A percentile compares a stretch with the other conserved stretches of the same genome.
These are phyloP conservation scores for Pseudonitzschia pungens DNA, from an alignment of 108 stramenopile species.

Conservation along the genomic window DNA sequence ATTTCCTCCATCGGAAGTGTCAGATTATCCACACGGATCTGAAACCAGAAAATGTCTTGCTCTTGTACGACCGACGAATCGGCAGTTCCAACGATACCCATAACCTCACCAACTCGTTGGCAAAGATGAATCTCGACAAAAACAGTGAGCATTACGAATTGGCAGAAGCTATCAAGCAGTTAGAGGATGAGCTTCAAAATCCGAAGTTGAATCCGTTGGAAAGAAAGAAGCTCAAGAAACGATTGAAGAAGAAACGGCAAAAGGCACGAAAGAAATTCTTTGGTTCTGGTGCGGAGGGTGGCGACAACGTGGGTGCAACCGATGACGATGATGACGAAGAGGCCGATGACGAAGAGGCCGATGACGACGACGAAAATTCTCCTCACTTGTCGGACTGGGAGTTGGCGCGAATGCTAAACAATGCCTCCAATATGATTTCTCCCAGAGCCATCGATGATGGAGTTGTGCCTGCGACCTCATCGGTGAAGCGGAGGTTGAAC, in stretches of 20 bases:
- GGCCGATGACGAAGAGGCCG: slow-evolving; percentile 28
- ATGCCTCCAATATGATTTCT: slow-evolving; percentile 22
- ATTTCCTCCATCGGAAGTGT: slow-evolving; percentile 94
- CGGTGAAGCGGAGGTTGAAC: slow-evolving; percentile 42
- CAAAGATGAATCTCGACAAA: slow-evolving; percentile 7
- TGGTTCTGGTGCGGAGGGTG: slow-evolving; percentile 38
- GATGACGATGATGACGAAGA: slow-evolving; percentile 52
- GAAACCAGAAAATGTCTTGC: slow-evolving; percentile 97
- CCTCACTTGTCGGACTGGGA: slow-evolving; percentile 54
- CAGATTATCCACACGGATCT: slow-evolving; percentile 98
- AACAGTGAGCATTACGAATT: slow-evolving; percentile 7
- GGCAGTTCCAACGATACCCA: slow-evolving; percentile 7
- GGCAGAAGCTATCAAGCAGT: slow-evolving; percentile 57
- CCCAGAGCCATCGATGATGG: slow-evolving; percentile 31
- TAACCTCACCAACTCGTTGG: slow-evolving; percentile 30
- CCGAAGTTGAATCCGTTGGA: slow-evolving; percentile 56
- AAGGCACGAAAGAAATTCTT: slow-evolving; percentile 62
- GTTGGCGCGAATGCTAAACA: slow-evolving; percentile 27
- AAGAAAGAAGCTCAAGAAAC: slow-evolving; percentile 61
- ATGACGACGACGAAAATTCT: slow-evolving; percentile 12
- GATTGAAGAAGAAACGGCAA: slow-evolving; percentile 76
- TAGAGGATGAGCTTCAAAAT: slow-evolving; percentile 56
- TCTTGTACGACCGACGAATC: slow-evolving; percentile 59
- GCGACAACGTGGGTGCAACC: slow-evolving; percentile 39
- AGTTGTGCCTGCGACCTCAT: slow-evolving; percentile 15